Conservation (phyloP, 1,284 basidiomycete genomes). For the Chalciporus sp. region DNA sequence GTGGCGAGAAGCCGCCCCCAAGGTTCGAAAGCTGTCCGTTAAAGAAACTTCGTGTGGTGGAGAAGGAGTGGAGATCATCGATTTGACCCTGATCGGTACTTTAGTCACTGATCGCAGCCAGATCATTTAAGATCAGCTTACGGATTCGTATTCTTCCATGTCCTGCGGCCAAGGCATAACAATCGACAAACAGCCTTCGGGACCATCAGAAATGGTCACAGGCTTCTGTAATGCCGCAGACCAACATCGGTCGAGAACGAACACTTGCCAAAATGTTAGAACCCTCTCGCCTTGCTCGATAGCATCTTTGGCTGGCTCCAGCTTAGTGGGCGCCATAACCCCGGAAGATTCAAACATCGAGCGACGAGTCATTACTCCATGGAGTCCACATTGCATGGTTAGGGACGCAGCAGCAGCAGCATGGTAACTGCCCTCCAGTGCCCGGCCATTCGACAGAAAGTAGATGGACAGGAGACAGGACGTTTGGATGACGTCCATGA, state of each 20-base stretch:
- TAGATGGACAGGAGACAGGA: conserved; percentile 73
- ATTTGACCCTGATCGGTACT: conserved; percentile 52
- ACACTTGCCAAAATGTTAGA: conserved; percentile 72
- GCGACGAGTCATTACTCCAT: conserved; percentile 46
- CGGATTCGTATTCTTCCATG: conserved; percentile 60
- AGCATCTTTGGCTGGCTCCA: conserved; percentile 57
- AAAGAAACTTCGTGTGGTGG: conserved; percentile 64
- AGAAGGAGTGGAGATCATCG: conserved; percentile 49
- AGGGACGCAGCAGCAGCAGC: conserved; percentile 67
- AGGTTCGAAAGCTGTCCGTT: conserved; percentile 53
- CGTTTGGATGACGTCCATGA: conserved; percentile 72
- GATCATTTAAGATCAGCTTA: conserved; percentile 32
- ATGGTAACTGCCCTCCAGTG: conserved; percentile 74
- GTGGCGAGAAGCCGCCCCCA: conserved; percentile 57
- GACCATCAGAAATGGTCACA: conserved; percentile 52
- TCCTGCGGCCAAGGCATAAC: conserved; percentile 69
- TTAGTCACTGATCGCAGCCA: conserved; percentile 16
- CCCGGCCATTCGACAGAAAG: conserved; percentile 70
- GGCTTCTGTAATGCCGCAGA: conserved; percentile 62
- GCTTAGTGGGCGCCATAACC: conserved; percentile 45
- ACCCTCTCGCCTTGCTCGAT: conserved; percentile 65
- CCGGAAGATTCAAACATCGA: conserved; percentile 38
- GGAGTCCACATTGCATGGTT: conserved; percentile 66
- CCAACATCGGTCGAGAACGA: conserved; percentile 68
- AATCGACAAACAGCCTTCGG: conserved; percentile 49